Evolutionary conservation across 1,139 yeast genomes (phyloP).

Genomic region (Blastobotrys serpentis): DNA sequence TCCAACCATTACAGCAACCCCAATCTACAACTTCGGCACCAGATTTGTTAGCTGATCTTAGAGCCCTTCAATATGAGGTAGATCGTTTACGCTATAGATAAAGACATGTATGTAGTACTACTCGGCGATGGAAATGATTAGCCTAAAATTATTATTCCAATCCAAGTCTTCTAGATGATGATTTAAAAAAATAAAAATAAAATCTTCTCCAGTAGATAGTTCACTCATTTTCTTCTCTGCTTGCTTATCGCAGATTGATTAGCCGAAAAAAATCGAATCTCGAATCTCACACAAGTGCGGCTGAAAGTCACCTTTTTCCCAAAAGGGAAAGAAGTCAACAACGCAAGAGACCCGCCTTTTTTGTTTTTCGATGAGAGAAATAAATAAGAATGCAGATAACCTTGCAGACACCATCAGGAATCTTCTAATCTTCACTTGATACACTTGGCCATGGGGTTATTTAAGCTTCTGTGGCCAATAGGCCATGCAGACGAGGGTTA

Average conservation of each 20-base stretch:
- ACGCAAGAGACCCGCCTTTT: background rate
- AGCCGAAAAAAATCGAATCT: no score
- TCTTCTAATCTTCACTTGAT: constrained; percentile 27
- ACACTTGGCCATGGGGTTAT: constrained; percentile 20
- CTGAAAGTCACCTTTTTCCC: background rate
- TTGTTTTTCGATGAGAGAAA: background rate
- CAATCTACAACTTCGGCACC: constrained; percentile 31
- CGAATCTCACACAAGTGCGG: no score
- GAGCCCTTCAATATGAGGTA: constrained; percentile 34
- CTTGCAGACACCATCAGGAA: background rate
- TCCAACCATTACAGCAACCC: constrained; percentile 12
- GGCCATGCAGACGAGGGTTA: constrained; percentile 13
- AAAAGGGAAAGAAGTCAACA: constrained; percentile 5
- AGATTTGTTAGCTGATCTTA: constrained; percentile 32
- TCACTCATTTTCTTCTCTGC: no score
- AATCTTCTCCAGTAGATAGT: no score
- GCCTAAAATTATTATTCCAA: no score
- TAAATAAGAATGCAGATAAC: background rate
- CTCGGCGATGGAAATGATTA: no score
- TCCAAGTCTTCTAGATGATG: no score
- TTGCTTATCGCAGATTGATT: no score
- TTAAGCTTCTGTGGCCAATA: constrained; percentile 33
- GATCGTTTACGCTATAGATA: constrained; percentile 22
- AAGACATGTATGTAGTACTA: background rate
- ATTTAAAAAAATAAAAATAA: no score